phyloP scores from a whole-genome alignment of 768 basidiomycete species.

The Mycena sanguinolenta region DNA sequence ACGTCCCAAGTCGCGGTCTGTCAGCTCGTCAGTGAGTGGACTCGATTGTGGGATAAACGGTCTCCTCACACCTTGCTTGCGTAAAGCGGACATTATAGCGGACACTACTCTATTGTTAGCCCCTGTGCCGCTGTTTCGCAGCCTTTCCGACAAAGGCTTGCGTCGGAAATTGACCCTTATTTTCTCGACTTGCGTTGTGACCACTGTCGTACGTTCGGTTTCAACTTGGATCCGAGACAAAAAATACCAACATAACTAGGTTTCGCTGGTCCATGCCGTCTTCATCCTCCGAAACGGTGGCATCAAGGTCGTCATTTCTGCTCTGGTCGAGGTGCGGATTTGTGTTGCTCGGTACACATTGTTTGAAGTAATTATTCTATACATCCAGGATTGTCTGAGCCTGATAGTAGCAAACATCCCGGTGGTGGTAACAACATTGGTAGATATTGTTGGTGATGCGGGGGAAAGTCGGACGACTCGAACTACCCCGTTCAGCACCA shows the following conservation, averaged over 20 bases:
- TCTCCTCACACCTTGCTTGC: too few relatives aligned
- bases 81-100: too few relatives aligned
- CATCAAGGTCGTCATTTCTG: conserved; percentile 50
- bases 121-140: conserved; percentile 60
- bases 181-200: conserved; percentile 68
- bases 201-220: conserved; percentile 51
- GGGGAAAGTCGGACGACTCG: background rate
- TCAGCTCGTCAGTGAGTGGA: conserved; percentile 66
- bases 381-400: conserved; percentile 47
- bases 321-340: conserved; percentile 56
- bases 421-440: conserved; percentile 49
- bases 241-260: conserved; percentile 1
- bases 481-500: conserved; percentile 19
- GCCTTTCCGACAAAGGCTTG: conserved; percentile 53
- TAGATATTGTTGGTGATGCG: conserved; percentile 31
- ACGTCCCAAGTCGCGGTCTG: conserved; percentile 61
- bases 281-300: conserved; percentile 52
- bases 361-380: background rate
- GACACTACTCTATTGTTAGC: conserved; percentile 58
- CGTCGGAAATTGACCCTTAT: conserved; percentile 61
- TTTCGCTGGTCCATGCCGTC: conserved; percentile 61
- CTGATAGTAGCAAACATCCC: conserved; percentile 57
- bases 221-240: background rate
- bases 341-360: background rate
- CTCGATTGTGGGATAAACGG: background rate